Base-by-base conservation (phyloP, 2,329 filamentous ascomycete species). In the Fusarium sp. region DNA sequence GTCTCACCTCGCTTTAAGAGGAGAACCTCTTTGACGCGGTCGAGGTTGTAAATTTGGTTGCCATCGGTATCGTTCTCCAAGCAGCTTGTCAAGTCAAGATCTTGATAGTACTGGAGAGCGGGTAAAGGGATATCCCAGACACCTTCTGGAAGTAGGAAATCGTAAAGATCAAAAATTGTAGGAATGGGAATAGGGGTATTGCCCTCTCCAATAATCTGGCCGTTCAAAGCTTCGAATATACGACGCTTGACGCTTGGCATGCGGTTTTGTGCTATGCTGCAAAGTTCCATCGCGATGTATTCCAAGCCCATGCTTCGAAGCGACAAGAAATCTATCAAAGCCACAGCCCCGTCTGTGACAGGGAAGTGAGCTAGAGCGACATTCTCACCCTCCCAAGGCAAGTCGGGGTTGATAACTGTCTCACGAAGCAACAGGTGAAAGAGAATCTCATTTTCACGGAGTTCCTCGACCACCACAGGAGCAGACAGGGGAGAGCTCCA, bases 141-240 rank as follows among this genome's bases (percentile, higher is more conserved):
- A 18, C 79, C 83, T 47, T 85, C 85, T 22, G 84, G 78, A 4
- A 86, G 80, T 64, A 96, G 87, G 75, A 98, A 98, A 80, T 99
- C 96, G 75, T 97, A 96, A 24, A 98, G 86, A 71, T 98, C 94
- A 76, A 98, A 97, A 9, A 98, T 87, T 6, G 92, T 94, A 1
- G 91, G 87, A 62, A 94, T 92, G 29, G 85, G 82, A 40, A 92
- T 83, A 8, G 89, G 83, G 57, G 92, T 88, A 50, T 91, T 90
- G 63, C 88, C 89, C 16, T 91, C 87, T 20, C 90, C 83, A 14
- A 88, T 85, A 10, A 93, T 89, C 44, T 91, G 90, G 8, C 96
- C 96, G 45, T 95, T 89, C n/a, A 98, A 83, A 1, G 93, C 89
- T 64, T 90, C 89, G 49, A 90, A 88, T 7, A 92, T 88, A 9